These are phyloP conservation scores for Colletotrichum nymphaeae DNA, from an alignment of 2,329 filamentous ascomycete genomes.

Conservation along the genomic window DNA sequence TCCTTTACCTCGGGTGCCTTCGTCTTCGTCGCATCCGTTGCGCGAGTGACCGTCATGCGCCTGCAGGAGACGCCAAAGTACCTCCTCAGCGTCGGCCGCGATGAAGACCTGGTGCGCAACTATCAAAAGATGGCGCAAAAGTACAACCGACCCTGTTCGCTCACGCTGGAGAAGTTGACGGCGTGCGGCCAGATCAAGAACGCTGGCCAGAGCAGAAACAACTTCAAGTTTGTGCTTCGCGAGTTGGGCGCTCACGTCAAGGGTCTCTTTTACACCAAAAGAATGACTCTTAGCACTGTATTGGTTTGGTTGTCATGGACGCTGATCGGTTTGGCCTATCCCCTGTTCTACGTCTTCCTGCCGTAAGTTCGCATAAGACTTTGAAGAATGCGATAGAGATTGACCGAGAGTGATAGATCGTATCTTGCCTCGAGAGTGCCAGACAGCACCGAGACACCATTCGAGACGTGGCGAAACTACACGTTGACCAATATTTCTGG, in stretches of 20 bases:
- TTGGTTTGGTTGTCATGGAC: conserved; percentile 79
- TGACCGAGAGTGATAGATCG: not conserved
- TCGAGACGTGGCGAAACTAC: conserved; percentile 78
- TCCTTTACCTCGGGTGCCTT: conserved; percentile 58
- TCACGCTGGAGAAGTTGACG: conserved; percentile 55
- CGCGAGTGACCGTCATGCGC: conserved; percentile 64
- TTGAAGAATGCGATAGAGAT: not conserved
- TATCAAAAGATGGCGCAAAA: conserved; percentile 50
- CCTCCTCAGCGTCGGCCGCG: conserved; percentile 62
- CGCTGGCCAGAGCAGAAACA: conserved; percentile 43
- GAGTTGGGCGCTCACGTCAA: conserved; percentile 62
- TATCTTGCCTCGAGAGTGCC: conserved; percentile 27
- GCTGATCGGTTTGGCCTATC: conserved; percentile 78
- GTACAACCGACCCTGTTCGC: conserved; percentile 51
- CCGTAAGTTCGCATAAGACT: conserved; percentile 52
- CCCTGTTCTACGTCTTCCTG: conserved; percentile 81
- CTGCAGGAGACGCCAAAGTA: conserved; percentile 71
- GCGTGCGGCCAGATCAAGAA: conserved; percentile 55
- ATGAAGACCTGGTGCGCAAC: conserved; percentile 59
- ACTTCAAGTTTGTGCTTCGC: conserved; percentile 5
- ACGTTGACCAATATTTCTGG: conserved; percentile 74
- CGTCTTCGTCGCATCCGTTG: conserved; percentile 60
- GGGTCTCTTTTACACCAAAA: conserved; percentile 72
- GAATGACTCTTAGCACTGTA: conserved; percentile 69
- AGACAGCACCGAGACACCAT: conserved; percentile 2